Evolutionary conservation across 1,139 yeast species (phyloP).

Genomic region (Arxiozyma telluris): DNA sequence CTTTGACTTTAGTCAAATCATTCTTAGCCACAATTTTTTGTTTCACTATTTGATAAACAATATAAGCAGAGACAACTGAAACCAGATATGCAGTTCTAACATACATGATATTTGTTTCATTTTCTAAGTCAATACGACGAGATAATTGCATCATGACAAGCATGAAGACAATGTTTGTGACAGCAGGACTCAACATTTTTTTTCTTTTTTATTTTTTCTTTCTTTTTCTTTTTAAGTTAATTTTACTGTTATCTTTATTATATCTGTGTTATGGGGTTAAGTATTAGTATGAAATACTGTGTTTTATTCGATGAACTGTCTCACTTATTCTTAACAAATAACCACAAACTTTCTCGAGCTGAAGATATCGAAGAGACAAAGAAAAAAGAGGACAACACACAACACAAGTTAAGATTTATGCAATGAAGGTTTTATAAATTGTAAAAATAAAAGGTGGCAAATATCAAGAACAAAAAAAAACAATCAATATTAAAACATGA

Average conservation of each 20-base stretch:
- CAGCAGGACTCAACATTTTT: slow-evolving; percentile 68
- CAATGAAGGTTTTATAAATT: too few relatives aligned
- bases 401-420: too few relatives aligned
- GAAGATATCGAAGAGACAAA: neutral
- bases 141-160: slow-evolving; percentile 96
- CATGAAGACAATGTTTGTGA: slow-evolving; percentile 82
- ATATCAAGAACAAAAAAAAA: neutral
- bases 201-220: neutral
- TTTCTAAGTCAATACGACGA: slow-evolving; percentile 81
- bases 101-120: slow-evolving; percentile 64
- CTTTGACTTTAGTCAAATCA: slow-evolving; percentile 86
- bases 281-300: neutral
- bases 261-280: neutral
- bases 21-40: slow-evolving; percentile 60
- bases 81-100: slow-evolving; percentile 67
- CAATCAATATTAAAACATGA: too few relatives aligned
- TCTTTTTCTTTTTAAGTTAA: neutral
- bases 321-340: too few relatives aligned
- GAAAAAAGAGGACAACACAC: neutral
- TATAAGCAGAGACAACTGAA: slow-evolving; percentile 58
- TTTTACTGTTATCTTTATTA: too few relatives aligned
- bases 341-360: neutral
- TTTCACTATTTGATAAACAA: slow-evolving; percentile 58
- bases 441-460: neutral
- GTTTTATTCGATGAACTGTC: too few relatives aligned